Percentiles rank a stretch among this genome's conserved stretches.
These are phyloP conservation scores for Galerina marginata DNA, from an alignment of 768 basidiomycete species.

Conservation along the genomic window DNA sequence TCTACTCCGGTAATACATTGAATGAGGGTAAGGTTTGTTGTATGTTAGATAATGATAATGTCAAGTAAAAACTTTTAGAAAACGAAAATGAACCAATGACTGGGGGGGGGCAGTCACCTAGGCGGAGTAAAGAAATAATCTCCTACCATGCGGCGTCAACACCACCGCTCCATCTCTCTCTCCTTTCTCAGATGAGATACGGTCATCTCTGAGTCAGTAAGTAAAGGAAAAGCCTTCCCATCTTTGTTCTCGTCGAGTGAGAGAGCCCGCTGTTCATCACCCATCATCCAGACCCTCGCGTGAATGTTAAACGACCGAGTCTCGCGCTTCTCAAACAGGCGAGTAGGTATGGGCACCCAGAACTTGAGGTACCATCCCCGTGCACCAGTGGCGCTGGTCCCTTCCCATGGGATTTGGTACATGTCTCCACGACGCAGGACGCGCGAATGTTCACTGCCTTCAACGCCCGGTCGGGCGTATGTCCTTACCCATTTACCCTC, in stretches of 20 bases:
- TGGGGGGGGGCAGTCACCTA: too few species aligned
- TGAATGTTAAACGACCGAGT: constrained; percentile 47
- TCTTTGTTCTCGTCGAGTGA: constrained; percentile 24
- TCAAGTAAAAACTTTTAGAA: too few species aligned
- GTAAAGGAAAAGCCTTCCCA: constrained; percentile 23
- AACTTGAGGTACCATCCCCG: constrained; percentile 43
- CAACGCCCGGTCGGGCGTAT: constrained; percentile 26
- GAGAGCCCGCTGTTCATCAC: constrained; percentile 25
- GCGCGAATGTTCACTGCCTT: constrained; percentile 7
- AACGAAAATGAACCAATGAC: not conserved
- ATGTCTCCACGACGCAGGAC: constrained; percentile 1
- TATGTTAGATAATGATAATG: not conserved
- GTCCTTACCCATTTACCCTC: constrained; percentile 38
- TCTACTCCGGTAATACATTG: not conserved
- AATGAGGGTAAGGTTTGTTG: not conserved
- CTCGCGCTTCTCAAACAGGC: constrained; percentile 52
- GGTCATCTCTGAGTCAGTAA: constrained; percentile 38
- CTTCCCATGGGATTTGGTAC: constrained; percentile 27
- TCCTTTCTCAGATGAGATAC: constrained; percentile 48
- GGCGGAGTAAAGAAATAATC: too few species aligned
- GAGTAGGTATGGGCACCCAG: constrained; percentile 53
- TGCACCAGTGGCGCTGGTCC: constrained; percentile 24
- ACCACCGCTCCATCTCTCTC: constrained; percentile 40
- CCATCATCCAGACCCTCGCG: constrained; percentile 42
- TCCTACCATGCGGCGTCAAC: not conserved